Base-by-base conservation (phyloP, 106 monocot genomes). In the Vanilla planifolia region DNA sequence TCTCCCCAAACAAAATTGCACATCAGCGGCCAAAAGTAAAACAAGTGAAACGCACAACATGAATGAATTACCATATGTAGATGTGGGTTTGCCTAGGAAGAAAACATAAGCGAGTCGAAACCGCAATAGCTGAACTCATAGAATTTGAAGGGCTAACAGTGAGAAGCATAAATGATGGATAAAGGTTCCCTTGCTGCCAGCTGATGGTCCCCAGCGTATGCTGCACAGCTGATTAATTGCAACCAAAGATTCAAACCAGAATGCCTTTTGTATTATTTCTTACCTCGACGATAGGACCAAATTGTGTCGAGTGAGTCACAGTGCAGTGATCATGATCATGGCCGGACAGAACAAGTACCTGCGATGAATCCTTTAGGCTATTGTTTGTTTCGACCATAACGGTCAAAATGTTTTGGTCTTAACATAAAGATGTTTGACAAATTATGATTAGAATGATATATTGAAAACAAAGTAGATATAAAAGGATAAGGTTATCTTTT, bases 261-360 rank as follows among this genome's bases (percentile, higher is more conserved):
- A 57, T 32, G n/a, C 41, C 23, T 32, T 16, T 32, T 32, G 8
- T 20, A 65, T 22, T 25, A 55, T 36, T 42, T 32, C 42, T 67
- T 71, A 88, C 96, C 91, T 98, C 96, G 57, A 39, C 67, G 30
- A 91, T 72, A 14, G 77, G 19, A n/a, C 84, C 96, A 74, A 26
- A 39, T 43, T 84, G 66, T 6, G 88, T 81, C 36, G 82, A 70
- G 60, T 98, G 96, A 6, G 45, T 59, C 37, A 98, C 72, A 30
- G 91, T 88, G 47, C 96, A 98, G 66, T 92, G 96, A 79, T 98
- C 96, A 69, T 98, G 96, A 73, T 98, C 96, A 85, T 98, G 96
- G 51, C 91, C 96, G 20, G 96, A 98, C 41, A 98, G 68, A 20
- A 98, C 88, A 46, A 98, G 74, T 57, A 79, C 37, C 96, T 98